phyloP scores from a whole-genome alignment of 2,329 filamentous ascomycete species.

The Exophiala sideris region DNA sequence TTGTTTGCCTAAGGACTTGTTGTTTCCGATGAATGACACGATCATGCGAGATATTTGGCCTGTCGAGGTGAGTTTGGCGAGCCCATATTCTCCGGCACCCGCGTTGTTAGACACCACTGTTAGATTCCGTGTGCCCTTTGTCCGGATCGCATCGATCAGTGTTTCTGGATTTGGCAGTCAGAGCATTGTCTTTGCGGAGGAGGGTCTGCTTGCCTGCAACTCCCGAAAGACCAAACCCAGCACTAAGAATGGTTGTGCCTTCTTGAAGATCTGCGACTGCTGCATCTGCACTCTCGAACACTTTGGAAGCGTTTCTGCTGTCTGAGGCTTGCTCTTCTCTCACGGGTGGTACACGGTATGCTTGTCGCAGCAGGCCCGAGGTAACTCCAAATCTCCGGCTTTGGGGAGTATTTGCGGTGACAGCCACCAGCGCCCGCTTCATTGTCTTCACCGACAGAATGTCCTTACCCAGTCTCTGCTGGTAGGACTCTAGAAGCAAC shows the following conservation, averaged over 20 bases:
- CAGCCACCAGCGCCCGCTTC: no score
- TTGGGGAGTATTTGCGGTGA: no score
- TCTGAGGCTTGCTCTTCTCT: neutral
- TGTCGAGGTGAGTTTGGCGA: conserved; percentile 66
- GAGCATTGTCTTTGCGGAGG: neutral
- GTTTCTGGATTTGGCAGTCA: conserved; percentile 51
- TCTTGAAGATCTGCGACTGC: conserved; percentile 69
- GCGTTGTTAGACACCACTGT: conserved; percentile 81
- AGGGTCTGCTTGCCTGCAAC: conserved; percentile 55
- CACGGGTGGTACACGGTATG: neutral
- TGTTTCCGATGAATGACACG: conserved; percentile 72
- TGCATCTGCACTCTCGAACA: conserved; percentile 54
- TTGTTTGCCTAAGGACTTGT: conserved; percentile 86
- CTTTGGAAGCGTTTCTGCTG: conserved; percentile 33
- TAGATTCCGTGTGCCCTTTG: conserved; percentile 57
- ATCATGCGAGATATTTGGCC: conserved; percentile 71
- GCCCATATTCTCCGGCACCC: conserved; percentile 64
- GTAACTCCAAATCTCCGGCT: neutral
- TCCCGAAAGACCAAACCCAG: conserved; percentile 79
- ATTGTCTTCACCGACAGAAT: neutral
- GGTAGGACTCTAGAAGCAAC: neutral
- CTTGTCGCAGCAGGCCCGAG: neutral
- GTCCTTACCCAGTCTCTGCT: neutral
- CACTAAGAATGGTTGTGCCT: conserved; percentile 68
- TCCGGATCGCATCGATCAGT: conserved; percentile 65